These are phyloP conservation scores for Suillus bovinus DNA, from an alignment of 768 basidiomycete genomes.

Conservation along the genomic window DNA sequence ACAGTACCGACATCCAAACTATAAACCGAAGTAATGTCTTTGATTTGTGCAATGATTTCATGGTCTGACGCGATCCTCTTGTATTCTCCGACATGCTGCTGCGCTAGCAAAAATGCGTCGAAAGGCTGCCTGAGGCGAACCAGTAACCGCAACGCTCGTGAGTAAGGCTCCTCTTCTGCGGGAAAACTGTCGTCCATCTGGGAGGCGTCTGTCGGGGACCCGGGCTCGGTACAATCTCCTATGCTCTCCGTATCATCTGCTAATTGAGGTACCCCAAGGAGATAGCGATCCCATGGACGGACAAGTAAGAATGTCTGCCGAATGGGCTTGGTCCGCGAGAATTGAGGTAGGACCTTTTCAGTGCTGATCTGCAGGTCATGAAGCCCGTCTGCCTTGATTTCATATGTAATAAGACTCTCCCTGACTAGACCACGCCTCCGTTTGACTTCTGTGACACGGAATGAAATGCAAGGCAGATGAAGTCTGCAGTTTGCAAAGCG, in stretches of 20 bases:
- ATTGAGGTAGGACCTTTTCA: not conserved
- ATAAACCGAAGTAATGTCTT: not conserved
- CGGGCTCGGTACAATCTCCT: not conserved
- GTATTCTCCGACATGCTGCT: not conserved
- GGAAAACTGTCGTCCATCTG: not conserved
- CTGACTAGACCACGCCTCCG: not conserved
- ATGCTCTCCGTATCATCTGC: not conserved
- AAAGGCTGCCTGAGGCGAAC: not conserved
- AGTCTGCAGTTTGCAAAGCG: not conserved
- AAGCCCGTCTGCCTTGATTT: not conserved
- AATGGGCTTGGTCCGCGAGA: not conserved
- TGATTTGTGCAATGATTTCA: not conserved
- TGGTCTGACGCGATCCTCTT: not conserved
- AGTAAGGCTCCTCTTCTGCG: not conserved
- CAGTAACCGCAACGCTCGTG: not conserved
- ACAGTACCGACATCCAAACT: not conserved
- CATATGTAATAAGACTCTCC: not conserved
- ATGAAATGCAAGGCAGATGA: not conserved
- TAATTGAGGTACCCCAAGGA: not conserved
- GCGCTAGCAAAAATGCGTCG: not conserved
- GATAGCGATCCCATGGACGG: not conserved
- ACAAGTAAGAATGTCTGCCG: not conserved
- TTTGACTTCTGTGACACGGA: conserved; percentile 16
- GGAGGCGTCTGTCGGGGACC: too few relatives aligned
- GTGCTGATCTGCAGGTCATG: not conserved